A percentile compares a stretch with the other conserved stretches of the same genome.
phyloP scores from a whole-genome alignment of 1,139 yeast species.

The Kazachstania sp. region DNA sequence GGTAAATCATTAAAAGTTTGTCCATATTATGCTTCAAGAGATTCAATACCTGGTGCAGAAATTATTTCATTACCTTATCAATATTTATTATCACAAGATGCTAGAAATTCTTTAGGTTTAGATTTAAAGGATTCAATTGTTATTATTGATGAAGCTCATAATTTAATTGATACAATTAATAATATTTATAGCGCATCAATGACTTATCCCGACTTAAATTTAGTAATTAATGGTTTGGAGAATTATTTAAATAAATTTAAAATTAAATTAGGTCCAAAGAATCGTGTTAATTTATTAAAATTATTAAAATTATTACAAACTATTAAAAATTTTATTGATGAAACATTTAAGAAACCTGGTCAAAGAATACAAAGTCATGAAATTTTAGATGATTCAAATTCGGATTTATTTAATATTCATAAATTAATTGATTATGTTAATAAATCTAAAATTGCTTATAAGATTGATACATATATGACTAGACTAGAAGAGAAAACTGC shows the following conservation, averaged over 20 bases:
- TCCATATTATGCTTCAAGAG: conserved; percentile 73
- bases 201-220: conserved; percentile 40
- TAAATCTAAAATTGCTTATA: conserved; percentile 71
- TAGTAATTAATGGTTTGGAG: conserved; percentile 38
- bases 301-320: conserved; percentile 49
- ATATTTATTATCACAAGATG: conserved; percentile 53
- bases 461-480: conserved; percentile 66
- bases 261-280: conserved; percentile 59
- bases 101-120: conserved; percentile 54
- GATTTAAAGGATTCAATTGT: conserved; percentile 58
- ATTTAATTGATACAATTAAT: conserved; percentile 68
- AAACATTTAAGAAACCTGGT: conserved; percentile 41
- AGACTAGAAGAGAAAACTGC: conserved; percentile 13
- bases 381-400: conserved; percentile 49
- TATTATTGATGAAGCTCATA: conserved; percentile 90
- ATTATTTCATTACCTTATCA: conserved; percentile 83
- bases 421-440: conserved; percentile 57
- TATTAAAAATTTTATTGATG: conserved; percentile 40
- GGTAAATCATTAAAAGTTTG: conserved; percentile 57
- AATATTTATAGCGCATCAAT: conserved; percentile 59
- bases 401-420: conserved; percentile 64
- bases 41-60: conserved; percentile 51
- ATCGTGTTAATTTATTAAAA: conserved; percentile 62
- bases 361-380: conserved; percentile 41
- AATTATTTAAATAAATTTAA: conserved; percentile 53